These are phyloP conservation scores for Botryotinia calthae DNA, from an alignment of 2,329 filamentous ascomycete species.

Conservation along the genomic window DNA sequence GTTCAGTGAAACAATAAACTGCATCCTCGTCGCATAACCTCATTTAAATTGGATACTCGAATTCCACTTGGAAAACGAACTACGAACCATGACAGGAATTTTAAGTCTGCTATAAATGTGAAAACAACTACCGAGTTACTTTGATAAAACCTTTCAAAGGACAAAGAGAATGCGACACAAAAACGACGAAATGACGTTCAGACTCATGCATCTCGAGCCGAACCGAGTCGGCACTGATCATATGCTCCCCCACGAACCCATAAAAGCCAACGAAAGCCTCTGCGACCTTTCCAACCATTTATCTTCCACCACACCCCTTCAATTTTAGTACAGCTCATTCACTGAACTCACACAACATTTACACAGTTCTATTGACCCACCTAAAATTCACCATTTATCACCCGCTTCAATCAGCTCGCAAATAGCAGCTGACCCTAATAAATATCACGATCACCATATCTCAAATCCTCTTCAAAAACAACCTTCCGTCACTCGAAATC, in stretches of 20 bases:
- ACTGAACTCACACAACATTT: constrained; percentile 1
- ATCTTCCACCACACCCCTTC: background rate
- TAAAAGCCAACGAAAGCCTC: background rate
- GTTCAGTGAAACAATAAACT: background rate
- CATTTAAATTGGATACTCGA: background rate
- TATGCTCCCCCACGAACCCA: background rate
- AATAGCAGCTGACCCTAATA: constrained; percentile 10
- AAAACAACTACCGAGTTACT: background rate
- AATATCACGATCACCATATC: background rate
- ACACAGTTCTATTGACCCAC: background rate
- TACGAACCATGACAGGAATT: background rate
- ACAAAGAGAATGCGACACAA: background rate
- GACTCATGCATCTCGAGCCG: background rate
- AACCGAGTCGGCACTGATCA: constrained; percentile 9
- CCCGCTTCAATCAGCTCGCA: constrained; percentile 12
- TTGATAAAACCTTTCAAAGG: background rate
- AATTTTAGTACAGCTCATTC: background rate
- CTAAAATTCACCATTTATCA: constrained; percentile 15
- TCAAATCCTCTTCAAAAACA: background rate
- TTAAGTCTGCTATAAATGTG: background rate
- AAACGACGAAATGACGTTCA: background rate
- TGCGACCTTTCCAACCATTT: background rate
- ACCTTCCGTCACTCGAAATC: background rate
- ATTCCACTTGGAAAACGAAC: background rate
- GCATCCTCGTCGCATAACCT: background rate